Evolutionary conservation across 805 yeast genomes (phyloP), one percentile per base, ranked within the genome.

Genomic region (Sugiyamaella americana): DNA sequence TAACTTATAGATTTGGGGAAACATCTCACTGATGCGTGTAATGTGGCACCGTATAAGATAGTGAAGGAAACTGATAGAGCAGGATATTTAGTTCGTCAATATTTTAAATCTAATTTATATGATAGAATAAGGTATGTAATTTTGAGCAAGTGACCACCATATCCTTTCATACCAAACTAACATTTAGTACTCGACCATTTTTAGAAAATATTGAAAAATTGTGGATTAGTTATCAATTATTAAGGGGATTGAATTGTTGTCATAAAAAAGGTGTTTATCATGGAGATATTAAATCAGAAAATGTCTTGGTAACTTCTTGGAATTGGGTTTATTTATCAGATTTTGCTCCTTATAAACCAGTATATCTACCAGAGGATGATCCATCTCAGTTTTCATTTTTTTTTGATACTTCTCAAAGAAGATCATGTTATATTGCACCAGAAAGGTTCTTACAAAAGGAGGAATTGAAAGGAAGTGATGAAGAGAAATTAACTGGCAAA

Each of bases 281-380:
- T 64, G 98, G 98, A 4, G 98, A 93, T 68, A 73, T 93, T 51
- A 89, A 93, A 66, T 72, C 91, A 0, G 98, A 93, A 64, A 93
- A 93, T 63, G 75, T 93, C 11, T 66, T 93, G 45, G 81, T 88
- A 3, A 84, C 95, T 0, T 78, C 91, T 23, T 86, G 95, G 85
- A 85, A 87, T 63, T 89, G 96, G 95, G 68, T 82, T 1, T 68
- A 82, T 51, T 62, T 93, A 10, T 70, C 87, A 1, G 98, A 93
- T 64, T 91, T 91, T 66, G 84, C 96, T 1, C 72, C 79, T 1
- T 78, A 82, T 60, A 93, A 93, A 64, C 98, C 98, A 0, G 79
- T 79, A 0, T 79, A 74, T 55, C 66, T 93, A 26, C 97, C 98
- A 0, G 96, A 86, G 53, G 93, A 88, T 55, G 91, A 93, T 58